Evolutionary conservation across 192 early-diverging fungal species (phyloP).

Genomic region (Linderina pennispora): DNA sequence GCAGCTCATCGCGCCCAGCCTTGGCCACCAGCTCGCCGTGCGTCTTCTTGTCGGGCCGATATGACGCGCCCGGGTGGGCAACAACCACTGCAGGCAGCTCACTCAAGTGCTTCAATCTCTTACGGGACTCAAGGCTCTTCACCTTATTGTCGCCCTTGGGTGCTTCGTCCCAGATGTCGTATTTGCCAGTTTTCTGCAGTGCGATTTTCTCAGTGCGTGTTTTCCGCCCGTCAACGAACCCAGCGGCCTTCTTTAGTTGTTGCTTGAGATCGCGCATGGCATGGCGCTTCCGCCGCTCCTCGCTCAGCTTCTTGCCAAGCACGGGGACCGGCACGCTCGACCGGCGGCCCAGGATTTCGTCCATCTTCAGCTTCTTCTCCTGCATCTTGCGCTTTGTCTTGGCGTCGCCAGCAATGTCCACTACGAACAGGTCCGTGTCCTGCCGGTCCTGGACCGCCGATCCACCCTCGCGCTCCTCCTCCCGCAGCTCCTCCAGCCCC

Average conservation of each 20-base stretch:
- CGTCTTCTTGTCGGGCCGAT: slow-evolving; percentile 77
- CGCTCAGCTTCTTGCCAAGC: slow-evolving; percentile 14
- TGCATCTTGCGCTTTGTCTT: slow-evolving; percentile 8
- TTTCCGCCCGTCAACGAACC: slow-evolving; percentile 7
- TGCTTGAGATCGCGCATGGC: slow-evolving; percentile 11
- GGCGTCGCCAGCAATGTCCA: slow-evolving; percentile 13
- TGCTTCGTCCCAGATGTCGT: slow-evolving; percentile 35
- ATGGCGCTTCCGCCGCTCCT: slow-evolving; percentile 22
- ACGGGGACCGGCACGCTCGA: slow-evolving; percentile 52
- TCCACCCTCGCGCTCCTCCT: slow-evolving; percentile 60
- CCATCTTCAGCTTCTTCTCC: slow-evolving; percentile 56
- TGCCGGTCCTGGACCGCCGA: slow-evolving; percentile 9
- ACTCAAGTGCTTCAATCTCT: slow-evolving; percentile 20
- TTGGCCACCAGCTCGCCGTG: slow-evolving; percentile 64
- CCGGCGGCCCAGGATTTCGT: slow-evolving; percentile 74
- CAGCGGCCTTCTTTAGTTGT: slow-evolving; percentile 25
- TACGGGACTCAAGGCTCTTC: slow-evolving; percentile 9
- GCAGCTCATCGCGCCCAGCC: slow-evolving; percentile 55
- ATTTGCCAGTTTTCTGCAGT: not conserved
- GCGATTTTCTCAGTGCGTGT: slow-evolving; percentile 5
- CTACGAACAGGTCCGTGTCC: slow-evolving; percentile 19
- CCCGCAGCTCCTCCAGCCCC: slow-evolving; percentile 59
- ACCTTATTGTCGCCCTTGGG: not conserved
- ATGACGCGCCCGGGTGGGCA: slow-evolving; percentile 82
- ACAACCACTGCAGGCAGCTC: slow-evolving; percentile 61